These are phyloP conservation scores for Eucommia ulmoides DNA, from an alignment of 257 asterid genomes.

Conservation along the genomic window DNA sequence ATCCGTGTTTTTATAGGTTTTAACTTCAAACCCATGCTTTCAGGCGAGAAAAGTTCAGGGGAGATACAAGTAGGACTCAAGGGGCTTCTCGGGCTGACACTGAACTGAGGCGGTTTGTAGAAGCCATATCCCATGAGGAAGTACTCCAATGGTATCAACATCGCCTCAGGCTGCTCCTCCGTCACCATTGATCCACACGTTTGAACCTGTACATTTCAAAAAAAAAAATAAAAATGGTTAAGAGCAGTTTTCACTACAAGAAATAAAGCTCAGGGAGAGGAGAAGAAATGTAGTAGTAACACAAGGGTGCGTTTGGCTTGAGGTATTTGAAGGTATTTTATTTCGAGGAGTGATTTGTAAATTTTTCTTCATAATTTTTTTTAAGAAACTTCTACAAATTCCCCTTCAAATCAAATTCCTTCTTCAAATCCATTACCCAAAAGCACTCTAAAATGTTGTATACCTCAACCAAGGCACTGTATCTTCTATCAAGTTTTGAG, in stretches of 20 bases:
- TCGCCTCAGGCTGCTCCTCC: slow-evolving; percentile 92
- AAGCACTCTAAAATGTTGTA: neutral
- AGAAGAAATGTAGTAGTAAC: no score
- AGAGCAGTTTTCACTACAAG: neutral
- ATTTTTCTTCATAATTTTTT: no score
- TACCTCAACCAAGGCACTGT: slow-evolving; percentile 91
- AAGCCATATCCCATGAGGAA: slow-evolving; percentile 79
- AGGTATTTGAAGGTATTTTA: no score
- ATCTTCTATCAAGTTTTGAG: slow-evolving; percentile 63
- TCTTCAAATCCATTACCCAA: no score
- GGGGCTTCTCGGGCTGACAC: slow-evolving; percentile 76
- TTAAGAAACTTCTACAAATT: no score
- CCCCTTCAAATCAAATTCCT: no score
- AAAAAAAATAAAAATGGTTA: neutral
- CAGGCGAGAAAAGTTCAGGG: slow-evolving; percentile 79
- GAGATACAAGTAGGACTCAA: slow-evolving; percentile 69
- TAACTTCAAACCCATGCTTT: slow-evolving; percentile 85
- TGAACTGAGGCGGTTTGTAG: slow-evolving; percentile 39
- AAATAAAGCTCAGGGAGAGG: neutral
- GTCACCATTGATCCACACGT: slow-evolving; percentile 88
- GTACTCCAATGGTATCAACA: slow-evolving; percentile 72
- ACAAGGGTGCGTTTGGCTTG: no score
- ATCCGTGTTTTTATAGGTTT: slow-evolving; percentile 80
- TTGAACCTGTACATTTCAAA: slow-evolving; percentile 49
- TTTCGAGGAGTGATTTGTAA: no score